Percentiles rank a stretch among this genome's conserved stretches.
phyloP scores from a whole-genome alignment of 2,329 filamentous ascomycete genomes.

The Pseudocercospora cruenta region DNA sequence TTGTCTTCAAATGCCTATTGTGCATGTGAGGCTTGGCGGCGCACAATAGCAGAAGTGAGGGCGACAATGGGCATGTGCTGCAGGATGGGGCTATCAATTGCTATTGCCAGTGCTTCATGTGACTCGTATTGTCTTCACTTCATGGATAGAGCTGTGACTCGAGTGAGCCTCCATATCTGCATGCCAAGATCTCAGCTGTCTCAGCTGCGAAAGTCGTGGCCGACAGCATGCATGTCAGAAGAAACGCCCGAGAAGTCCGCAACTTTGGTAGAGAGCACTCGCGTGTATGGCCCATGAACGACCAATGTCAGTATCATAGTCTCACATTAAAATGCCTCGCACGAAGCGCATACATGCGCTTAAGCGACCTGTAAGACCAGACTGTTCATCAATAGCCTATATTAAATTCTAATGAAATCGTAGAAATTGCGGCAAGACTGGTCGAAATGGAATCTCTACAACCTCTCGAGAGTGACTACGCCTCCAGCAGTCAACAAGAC shows the following conservation, averaged over 20 bases:
- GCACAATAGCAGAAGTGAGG: not conserved
- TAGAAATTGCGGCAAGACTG: slow-evolving; percentile 94
- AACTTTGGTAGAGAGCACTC: not conserved
- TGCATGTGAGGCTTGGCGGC: slow-evolving; percentile 9
- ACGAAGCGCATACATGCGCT: slow-evolving; percentile 65
- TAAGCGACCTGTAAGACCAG: slow-evolving; percentile 44
- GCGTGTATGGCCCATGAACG: not conserved
- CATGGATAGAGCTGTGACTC: not conserved
- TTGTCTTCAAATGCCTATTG: not conserved
- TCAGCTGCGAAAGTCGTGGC: slow-evolving; percentile 6
- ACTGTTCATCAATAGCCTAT: not conserved
- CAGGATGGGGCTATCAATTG: not conserved
- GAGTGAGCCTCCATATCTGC: not conserved
- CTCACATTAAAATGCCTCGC: slow-evolving; percentile 33
- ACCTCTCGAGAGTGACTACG: slow-evolving; percentile 64
- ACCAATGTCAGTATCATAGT: not conserved
- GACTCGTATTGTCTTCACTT: not conserved
- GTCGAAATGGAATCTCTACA: slow-evolving; percentile 83
- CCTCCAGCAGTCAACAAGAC: slow-evolving; percentile 59
- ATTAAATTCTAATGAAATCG: slow-evolving; percentile 15
- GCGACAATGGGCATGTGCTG: not conserved
- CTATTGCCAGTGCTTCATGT: not conserved
- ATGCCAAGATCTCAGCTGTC: not conserved
- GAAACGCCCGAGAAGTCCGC: slow-evolving; percentile 7
- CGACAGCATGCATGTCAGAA: not conserved